Evolutionary conservation across 768 basidiomycete species (phyloP).

Genomic region (Cyclocybe cylindracea): DNA sequence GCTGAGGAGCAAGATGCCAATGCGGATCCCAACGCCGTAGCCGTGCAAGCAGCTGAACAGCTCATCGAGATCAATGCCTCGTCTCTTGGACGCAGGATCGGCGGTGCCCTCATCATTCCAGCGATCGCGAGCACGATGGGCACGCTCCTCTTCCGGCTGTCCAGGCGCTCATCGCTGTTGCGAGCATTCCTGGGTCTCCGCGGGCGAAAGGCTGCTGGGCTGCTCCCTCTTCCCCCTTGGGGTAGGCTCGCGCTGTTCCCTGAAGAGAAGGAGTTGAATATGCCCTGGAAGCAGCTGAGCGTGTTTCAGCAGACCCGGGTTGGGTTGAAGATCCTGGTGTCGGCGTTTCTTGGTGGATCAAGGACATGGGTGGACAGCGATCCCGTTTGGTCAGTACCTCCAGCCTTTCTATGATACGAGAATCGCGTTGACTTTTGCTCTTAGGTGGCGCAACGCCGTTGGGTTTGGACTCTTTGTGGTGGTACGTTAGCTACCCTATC

Average conservation of each 20-base stretch:
- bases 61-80: slow-evolving; percentile 58
- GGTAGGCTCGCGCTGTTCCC: slow-evolving; percentile 7
- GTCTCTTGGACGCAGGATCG: slow-evolving; percentile 65
- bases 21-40: slow-evolving; percentile 43
- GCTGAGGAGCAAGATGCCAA: slow-evolving; percentile 22
- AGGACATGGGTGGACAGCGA: slow-evolving; percentile 67
- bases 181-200: slow-evolving; percentile 38
- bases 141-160: slow-evolving; percentile 51
- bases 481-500: slow-evolving; percentile 36
- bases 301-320: slow-evolving; percentile 26
- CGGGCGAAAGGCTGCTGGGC: slow-evolving; percentile 9
- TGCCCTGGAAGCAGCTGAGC: slow-evolving; percentile 18
- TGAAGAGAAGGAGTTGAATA: slow-evolving; percentile 18
- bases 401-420: slow-evolving; percentile 1
- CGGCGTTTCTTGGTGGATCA: slow-evolving; percentile 55
- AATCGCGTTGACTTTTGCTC: not conserved
- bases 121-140: slow-evolving; percentile 71
- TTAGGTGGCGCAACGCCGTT: slow-evolving; percentile 65
- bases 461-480: slow-evolving; percentile 70
- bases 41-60: slow-evolving; percentile 52
- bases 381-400: slow-evolving; percentile 62
- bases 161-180: slow-evolving; percentile 43
- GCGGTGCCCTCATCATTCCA: slow-evolving; percentile 70
- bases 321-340: slow-evolving; percentile 38
- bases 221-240: slow-evolving; percentile 19